Conservation (phyloP, 2,329 filamentous ascomycete species). For the Furcasterigmium furcatum region DNA sequence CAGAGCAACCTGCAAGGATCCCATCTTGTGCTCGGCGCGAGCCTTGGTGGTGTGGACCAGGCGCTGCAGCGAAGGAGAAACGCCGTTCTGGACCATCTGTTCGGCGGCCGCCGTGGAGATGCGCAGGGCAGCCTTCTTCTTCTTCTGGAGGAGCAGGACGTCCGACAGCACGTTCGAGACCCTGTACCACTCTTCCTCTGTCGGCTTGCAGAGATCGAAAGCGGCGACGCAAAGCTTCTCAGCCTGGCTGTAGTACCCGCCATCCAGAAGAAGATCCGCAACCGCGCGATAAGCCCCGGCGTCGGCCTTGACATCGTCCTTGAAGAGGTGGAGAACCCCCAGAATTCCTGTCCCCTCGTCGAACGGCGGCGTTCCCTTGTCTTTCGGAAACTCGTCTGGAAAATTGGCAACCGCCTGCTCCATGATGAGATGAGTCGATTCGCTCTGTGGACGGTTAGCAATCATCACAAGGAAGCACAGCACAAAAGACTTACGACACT, state of each 20-base stretch:
- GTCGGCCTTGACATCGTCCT: constrained; percentile 11
- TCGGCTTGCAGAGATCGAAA: constrained; percentile 1
- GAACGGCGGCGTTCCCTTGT: background rate
- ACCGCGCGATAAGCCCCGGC: constrained; percentile 14
- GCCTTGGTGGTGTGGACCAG: constrained; percentile 14
- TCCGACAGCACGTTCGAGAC: constrained; percentile 11
- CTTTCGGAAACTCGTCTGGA: background rate
- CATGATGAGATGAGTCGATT: constrained; percentile 9
- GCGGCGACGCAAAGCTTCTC: constrained; percentile 14
- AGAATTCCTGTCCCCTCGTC: constrained; percentile 8
- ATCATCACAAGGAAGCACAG: background rate
- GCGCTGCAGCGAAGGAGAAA: constrained; percentile 11
- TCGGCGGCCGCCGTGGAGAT: constrained; percentile 1
- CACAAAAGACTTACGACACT: background rate
- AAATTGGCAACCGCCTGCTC: constrained; percentile 15
- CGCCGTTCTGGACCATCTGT: background rate
- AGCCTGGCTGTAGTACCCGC: constrained; percentile 11
- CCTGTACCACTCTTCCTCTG: constrained; percentile 12
- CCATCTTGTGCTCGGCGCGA: constrained; percentile 8
- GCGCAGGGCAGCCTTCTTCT: constrained; percentile 1
- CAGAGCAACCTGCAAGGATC: constrained; percentile 8
- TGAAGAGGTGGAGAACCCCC: constrained; percentile 16
- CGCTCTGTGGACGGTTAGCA: constrained; percentile 8
- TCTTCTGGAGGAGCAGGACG: constrained; percentile 8
- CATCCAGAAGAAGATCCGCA: constrained; percentile 13